phyloP scores from a whole-genome alignment of 1,284 basidiomycete genomes.

The Vanrija humicola region DNA sequence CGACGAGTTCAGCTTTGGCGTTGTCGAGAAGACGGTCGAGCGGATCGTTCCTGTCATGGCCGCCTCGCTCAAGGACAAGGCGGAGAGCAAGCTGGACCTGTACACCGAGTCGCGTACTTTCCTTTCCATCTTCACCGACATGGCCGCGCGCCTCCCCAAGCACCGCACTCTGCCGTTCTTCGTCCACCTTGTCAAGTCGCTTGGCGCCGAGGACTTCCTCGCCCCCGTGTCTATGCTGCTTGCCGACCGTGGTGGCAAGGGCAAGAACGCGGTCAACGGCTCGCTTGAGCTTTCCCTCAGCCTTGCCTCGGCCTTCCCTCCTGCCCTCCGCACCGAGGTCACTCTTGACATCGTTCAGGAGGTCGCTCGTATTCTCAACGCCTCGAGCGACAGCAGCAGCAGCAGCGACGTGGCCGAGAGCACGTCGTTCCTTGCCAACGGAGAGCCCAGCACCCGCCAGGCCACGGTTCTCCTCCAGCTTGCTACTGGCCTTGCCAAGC shows the following conservation, averaged over 20 bases:
- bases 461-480: conserved; percentile 65
- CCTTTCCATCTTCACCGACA: conserved; percentile 50
- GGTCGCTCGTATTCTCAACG: conserved; percentile 58
- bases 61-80: conserved; percentile 61
- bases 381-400: conserved; percentile 14
- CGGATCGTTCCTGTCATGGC: conserved; percentile 92
- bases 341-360: conserved; percentile 66
- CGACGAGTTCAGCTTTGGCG: conserved; percentile 89
- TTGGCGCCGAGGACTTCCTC: conserved; percentile 78
- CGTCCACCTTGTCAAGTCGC: conserved; percentile 77
- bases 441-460: conserved; percentile 46
- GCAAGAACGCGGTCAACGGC: conserved; percentile 26
- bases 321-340: conserved; percentile 57
- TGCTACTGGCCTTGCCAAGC: conserved; percentile 46
- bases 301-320: conserved; percentile 57
- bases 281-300: conserved; percentile 59
- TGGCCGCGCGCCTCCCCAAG: conserved; percentile 48
- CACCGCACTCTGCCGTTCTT: conserved; percentile 64
- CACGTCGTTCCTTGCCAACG: conserved; percentile 18
- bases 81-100: conserved; percentile 58
- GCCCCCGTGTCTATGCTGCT: conserved; percentile 81
- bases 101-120: conserved; percentile 53
- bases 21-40: conserved; percentile 91
- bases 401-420: conserved; percentile 25
- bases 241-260: conserved; percentile 67